These are phyloP conservation scores for Neurospora cerealis DNA, from an alignment of 495 filamentous ascomycete genomes.

Conservation along the genomic window DNA sequence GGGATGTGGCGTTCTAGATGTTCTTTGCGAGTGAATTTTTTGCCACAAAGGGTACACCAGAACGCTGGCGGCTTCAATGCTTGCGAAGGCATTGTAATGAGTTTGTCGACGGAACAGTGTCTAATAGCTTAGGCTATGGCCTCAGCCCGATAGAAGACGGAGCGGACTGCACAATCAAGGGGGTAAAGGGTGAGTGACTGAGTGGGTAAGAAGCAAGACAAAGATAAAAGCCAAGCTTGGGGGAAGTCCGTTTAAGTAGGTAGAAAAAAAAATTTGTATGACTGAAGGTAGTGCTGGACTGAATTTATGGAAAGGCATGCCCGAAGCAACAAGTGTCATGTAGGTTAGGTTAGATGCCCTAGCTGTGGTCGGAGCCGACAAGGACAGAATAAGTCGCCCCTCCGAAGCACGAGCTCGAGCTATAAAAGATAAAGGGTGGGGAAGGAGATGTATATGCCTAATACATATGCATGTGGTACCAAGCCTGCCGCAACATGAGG, in stretches of 20 bases:
- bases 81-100: not conserved
- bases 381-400: not conserved
- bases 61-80: conserved; percentile 4
- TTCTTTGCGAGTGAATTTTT: conserved; percentile 55
- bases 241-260: not conserved
- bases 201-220: not conserved
- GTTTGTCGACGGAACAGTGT: not conserved
- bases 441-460: not conserved
- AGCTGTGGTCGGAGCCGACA: not conserved
- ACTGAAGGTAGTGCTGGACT: not conserved
- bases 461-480: not conserved
- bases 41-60: conserved; percentile 54
- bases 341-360: not conserved
- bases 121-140: not conserved
- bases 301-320: not conserved
- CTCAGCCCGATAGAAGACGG: not conserved
- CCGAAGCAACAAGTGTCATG: not conserved
- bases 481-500: not conserved
- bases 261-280: not conserved
- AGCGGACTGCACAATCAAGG: not conserved
- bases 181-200: not conserved
- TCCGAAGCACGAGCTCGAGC: not conserved
- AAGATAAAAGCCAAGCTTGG: not conserved
- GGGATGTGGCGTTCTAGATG: conserved; percentile 55
- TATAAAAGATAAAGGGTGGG: not conserved